Evolutionary conservation across 257 asterid species (phyloP).

Genomic region (Solanum appendiculatum): DNA sequence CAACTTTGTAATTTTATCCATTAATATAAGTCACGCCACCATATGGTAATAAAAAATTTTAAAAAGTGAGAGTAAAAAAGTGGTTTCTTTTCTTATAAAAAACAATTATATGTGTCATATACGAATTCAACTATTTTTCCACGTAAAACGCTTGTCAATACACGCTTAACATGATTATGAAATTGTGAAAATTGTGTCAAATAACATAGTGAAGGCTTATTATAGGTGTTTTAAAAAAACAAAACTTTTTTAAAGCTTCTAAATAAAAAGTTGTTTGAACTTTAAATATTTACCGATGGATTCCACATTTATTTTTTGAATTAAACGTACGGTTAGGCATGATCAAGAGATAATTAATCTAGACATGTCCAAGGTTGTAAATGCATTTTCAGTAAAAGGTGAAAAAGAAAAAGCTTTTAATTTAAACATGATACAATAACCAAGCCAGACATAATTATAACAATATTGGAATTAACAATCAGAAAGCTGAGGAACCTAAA

Average conservation of each 20-base stretch:
- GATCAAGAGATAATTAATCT: background rate
- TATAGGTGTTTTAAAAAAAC: background rate
- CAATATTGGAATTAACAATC: constrained; percentile 3
- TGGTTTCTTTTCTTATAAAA: too few species aligned
- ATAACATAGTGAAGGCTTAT: background rate
- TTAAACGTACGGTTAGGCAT: background rate
- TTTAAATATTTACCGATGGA: background rate
- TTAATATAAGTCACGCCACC: background rate
- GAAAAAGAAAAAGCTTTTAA: background rate
- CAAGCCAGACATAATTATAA: background rate
- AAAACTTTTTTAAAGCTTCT: background rate
- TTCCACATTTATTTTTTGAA: background rate
- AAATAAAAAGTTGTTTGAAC: background rate
- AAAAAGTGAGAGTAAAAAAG: too few species aligned
- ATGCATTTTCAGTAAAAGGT: background rate
- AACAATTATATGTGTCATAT: too few species aligned
- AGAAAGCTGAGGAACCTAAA: constrained; percentile 40
- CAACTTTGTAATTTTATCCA: too few species aligned
- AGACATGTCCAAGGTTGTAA: background rate
- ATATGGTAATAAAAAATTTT: background rate
- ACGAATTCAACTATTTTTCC: background rate
- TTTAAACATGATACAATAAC: background rate
- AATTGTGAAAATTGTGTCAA: background rate
- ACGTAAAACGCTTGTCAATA: background rate
- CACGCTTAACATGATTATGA: background rate